Percentiles rank a stretch among this genome's conserved stretches.
phyloP scores from a whole-genome alignment of 2,329 filamentous ascomycete species.

The Verticillium nonalfalfae region DNA sequence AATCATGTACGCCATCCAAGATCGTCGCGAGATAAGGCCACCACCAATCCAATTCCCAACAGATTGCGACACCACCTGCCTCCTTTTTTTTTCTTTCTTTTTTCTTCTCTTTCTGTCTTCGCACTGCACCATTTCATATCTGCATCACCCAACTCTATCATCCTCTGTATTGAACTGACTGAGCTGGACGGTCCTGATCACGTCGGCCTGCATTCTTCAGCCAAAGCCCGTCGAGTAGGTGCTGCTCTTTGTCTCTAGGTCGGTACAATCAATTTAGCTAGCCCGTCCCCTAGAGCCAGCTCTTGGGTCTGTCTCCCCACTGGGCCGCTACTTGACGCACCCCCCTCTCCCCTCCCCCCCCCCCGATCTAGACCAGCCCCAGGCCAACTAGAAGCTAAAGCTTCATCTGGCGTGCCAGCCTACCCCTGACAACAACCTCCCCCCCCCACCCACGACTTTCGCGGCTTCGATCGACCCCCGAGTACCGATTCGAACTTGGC shows the following conservation, averaged over 20 bases:
- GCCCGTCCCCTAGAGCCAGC: background rate
- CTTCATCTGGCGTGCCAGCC: background rate
- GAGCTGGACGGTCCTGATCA: background rate
- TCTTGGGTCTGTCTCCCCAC: background rate
- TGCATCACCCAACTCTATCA: background rate
- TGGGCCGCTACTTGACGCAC: background rate
- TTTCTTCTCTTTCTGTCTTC: background rate
- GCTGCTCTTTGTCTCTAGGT: background rate
- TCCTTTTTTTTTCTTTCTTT: background rate
- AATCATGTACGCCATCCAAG: background rate
- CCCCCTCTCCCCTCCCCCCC: background rate
- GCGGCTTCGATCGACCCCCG: background rate
- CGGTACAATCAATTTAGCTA: background rate
- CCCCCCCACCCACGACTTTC: background rate
- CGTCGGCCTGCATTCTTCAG: background rate
- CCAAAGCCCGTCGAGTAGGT: background rate
- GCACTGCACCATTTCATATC: background rate
- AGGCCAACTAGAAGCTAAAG: background rate
- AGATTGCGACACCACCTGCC: background rate
- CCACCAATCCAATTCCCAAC: background rate
- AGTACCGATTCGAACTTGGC: background rate
- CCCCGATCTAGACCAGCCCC: background rate
- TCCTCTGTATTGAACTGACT: background rate
- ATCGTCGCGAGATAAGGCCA: background rate
- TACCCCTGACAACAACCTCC: background rate